A percentile compares a stretch with the other conserved stretches of the same genome.
Conservation (phyloP, 768 basidiomycete genomes). For the Tubosaeta sp. region DNA sequence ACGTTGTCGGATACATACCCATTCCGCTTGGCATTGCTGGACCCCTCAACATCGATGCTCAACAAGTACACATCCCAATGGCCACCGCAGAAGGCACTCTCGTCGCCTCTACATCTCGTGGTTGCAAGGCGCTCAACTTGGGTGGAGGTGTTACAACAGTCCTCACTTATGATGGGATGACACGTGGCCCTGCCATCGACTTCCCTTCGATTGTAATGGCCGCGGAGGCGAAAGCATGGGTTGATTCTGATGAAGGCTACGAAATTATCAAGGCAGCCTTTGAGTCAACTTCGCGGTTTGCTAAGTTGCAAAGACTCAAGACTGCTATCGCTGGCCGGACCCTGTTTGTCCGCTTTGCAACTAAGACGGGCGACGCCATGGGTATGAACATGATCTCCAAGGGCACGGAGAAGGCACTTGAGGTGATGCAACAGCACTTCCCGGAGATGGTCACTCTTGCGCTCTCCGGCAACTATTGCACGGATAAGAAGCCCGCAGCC, state of each 20-base stretch:
- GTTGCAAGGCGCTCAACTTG: constrained; percentile 96
- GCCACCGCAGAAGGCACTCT: constrained; percentile 99
- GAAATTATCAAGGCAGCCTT: constrained; percentile 76
- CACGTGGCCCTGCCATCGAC: constrained; percentile 96
- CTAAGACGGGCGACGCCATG: constrained; percentile 97
- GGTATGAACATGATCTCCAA: constrained; percentile 99
- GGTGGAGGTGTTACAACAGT: constrained; percentile 96
- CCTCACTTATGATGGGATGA: constrained; percentile 91
- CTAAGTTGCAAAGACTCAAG: constrained; percentile 80
- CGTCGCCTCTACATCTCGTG: constrained; percentile 94
- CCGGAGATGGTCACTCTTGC: constrained; percentile 90
- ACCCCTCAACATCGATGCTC: constrained; percentile 86
- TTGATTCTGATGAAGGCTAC: constrained; percentile 80
- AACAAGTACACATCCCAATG: constrained; percentile 90
- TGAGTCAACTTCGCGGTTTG: constrained; percentile 93
- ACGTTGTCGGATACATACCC: constrained; percentile 96
- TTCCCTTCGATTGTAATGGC: constrained; percentile 81
- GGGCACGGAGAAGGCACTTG: constrained; percentile 93
- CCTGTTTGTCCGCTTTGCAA: constrained; percentile 89
- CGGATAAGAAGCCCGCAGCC: constrained; percentile 98
- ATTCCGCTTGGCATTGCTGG: constrained; percentile 96
- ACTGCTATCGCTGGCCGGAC: constrained; percentile 90
- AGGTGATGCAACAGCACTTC: constrained; percentile 69
- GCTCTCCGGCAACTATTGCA: constrained; percentile 97
- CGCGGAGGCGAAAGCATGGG: constrained; percentile 83